phyloP scores from a whole-genome alignment of 1,139 yeast genomes.

The Yamadazyma atmosphaerica region DNA sequence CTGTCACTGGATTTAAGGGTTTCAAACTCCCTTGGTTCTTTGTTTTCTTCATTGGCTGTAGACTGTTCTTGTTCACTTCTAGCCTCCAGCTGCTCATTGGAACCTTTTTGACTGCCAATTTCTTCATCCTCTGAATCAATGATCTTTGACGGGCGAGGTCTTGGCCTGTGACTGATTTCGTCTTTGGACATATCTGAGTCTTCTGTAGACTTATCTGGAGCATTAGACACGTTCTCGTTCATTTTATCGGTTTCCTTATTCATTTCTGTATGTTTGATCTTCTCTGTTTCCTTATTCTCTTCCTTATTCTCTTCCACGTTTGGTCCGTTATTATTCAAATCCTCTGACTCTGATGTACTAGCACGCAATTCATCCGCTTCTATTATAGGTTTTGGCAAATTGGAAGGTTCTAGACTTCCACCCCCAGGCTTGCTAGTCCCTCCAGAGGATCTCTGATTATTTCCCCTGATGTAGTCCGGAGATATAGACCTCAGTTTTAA shows the following conservation, averaged over 20 bases:
- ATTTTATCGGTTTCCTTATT: too few relatives aligned
- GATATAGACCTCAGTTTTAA: slow-evolving; percentile 9
- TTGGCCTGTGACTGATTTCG: background rate
- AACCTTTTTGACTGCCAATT: too few relatives aligned
- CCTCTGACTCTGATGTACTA: background rate
- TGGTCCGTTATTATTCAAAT: too few relatives aligned
- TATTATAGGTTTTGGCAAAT: background rate
- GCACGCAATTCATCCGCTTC: background rate
- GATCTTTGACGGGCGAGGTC: background rate
- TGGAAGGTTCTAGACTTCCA: background rate
- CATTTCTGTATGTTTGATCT: too few relatives aligned
- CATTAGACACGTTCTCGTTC: too few relatives aligned
- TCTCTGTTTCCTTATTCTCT: background rate
- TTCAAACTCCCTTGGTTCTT: background rate
- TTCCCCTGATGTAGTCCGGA: background rate
- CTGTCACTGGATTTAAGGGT: background rate
- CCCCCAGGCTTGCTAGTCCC: too few relatives aligned
- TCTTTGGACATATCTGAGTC: background rate
- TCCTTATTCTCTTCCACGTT: too few relatives aligned
- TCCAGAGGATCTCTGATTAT: too few relatives aligned
- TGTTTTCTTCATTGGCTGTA: background rate
- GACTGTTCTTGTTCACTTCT: background rate
- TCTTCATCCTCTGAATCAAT: background rate
- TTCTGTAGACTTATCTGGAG: too few relatives aligned
- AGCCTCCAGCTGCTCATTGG: background rate